Percentiles rank a stretch among this genome's conserved stretches.
Conservation (phyloP, 129 eudicot genomes). For the Artemisia annua region DNA sequence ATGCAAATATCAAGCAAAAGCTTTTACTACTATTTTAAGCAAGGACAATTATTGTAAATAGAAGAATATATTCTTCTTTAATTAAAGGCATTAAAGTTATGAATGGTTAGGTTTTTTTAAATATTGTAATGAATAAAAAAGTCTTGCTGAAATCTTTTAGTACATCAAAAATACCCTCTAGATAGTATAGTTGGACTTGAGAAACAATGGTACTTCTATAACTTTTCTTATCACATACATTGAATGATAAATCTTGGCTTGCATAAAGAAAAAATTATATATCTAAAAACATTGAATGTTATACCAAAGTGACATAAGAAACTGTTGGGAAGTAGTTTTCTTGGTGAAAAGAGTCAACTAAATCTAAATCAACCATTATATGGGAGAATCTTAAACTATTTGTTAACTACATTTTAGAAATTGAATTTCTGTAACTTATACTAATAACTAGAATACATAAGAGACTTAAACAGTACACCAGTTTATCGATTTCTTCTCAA, state of each 20-base stretch:
- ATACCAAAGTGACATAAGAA: background rate
- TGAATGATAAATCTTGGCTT: background rate
- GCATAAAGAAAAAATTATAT: background rate
- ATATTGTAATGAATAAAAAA: background rate
- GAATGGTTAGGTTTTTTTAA: constrained; percentile 4
- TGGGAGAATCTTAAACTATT: too few relatives aligned
- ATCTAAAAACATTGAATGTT: constrained; percentile 1
- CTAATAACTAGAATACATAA: background rate
- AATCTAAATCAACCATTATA: too few relatives aligned
- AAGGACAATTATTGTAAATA: background rate
- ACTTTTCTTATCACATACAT: constrained; percentile 23
- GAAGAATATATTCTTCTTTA: background rate
- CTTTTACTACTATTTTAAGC: background rate
- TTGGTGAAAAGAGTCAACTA: too few relatives aligned
- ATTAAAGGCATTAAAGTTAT: background rate
- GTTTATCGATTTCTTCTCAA: background rate
- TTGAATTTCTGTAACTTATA: too few relatives aligned
- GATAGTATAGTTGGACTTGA: constrained; percentile 7
- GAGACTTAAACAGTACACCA: too few relatives aligned
- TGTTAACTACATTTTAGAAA: too few relatives aligned
- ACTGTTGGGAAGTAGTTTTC: background rate
- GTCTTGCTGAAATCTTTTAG: background rate
- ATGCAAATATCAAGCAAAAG: background rate
- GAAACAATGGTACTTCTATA: background rate
- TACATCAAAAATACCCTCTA: background rate